Base-by-base conservation (phyloP, 192 early-diverging fungal genomes). In the Chytriomyces sp. region DNA sequence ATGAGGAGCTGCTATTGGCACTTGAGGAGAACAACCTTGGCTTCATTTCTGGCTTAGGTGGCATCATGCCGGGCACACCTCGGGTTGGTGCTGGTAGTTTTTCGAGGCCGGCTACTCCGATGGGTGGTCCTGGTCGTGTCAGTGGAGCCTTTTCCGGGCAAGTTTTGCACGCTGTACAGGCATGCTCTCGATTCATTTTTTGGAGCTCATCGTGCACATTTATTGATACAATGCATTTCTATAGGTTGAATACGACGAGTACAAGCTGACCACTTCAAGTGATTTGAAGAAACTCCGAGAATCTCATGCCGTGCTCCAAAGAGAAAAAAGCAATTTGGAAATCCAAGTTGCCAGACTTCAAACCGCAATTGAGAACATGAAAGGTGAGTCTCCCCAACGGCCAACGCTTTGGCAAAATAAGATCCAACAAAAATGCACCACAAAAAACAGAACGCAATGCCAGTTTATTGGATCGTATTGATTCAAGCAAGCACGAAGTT, bases 321-420 rank as follows among this genome's bases (percentile, higher is more conserved):
- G 76, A 0, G 90, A 91, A 50, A 87, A 87, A 44, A 86, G 85
- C 0, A 86, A 90, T 26, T 80, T 88, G 24, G 80, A 87, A 6
- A 86, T 93, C 60, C 86, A 91, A 23, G 84, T 89, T n/a, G 89
- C 89, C 28, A 79, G 85, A 45, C 80, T 90, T 44, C 87, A 91
- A 81, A 86, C 86, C 50, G 85, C 91, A 67, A 75, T 87, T 10
- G 83, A 88, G 48, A 87, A 89, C 45, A 16, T 24, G 44, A 78
- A 78, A 60, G 77, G 77, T 78, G 28, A 35, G 28, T 35, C 28
- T 35, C 28, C 28, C 28, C 28, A 35, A 35, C 2, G 28, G 28
- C 28, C 28, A 35, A 35, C 28, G 2, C 28, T 35, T 35, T 35
- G 28, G 28, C 28, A 35, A 35, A 35, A 35, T 0, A 35, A 35